Evolutionary conservation across 768 basidiomycete genomes (phyloP).

Genomic region (Punctularia strigosozonata): DNA sequence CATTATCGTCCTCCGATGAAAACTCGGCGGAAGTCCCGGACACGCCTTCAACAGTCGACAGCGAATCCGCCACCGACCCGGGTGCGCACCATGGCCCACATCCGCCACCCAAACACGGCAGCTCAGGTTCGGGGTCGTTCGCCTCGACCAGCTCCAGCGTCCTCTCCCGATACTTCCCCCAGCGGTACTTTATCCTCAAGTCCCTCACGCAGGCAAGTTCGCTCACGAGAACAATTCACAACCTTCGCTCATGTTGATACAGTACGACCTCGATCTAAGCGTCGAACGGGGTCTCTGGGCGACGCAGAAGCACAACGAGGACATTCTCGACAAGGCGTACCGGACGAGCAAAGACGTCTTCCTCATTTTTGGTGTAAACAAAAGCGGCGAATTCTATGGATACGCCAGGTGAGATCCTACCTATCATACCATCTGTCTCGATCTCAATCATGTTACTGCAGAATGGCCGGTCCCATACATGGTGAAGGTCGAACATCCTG

Average conservation of each 20-base stretch:
- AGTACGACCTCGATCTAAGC: constrained; percentile 75
- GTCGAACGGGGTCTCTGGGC: constrained; percentile 77
- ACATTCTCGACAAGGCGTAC: constrained; percentile 83
- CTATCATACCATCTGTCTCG: constrained; percentile 5
- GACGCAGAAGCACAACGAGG: constrained; percentile 89
- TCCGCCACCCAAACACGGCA: not conserved
- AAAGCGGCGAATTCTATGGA: constrained; percentile 90
- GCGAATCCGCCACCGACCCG: constrained; percentile 9
- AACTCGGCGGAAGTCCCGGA: not conserved
- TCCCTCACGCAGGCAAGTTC: constrained; percentile 62
- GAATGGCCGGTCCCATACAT: constrained; percentile 61
- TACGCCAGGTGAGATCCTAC: constrained; percentile 78
- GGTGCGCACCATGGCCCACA: constrained; percentile 1
- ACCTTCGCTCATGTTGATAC: constrained; percentile 1
- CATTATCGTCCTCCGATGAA: constrained; percentile 3
- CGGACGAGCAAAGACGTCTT: constrained; percentile 84
- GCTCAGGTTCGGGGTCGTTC: constrained; percentile 47
- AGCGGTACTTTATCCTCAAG: constrained; percentile 89
- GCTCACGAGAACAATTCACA: not conserved
- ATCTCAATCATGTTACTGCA: constrained; percentile 15
- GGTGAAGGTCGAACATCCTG: constrained; percentile 43
- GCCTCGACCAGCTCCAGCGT: constrained; percentile 81
- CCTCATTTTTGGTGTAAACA: constrained; percentile 88
- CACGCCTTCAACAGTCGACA: not conserved
- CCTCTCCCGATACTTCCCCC: constrained; percentile 64